Evolutionary conservation across 305 asterid species (phyloP).

Genomic region (Fraxinus sp.): DNA sequence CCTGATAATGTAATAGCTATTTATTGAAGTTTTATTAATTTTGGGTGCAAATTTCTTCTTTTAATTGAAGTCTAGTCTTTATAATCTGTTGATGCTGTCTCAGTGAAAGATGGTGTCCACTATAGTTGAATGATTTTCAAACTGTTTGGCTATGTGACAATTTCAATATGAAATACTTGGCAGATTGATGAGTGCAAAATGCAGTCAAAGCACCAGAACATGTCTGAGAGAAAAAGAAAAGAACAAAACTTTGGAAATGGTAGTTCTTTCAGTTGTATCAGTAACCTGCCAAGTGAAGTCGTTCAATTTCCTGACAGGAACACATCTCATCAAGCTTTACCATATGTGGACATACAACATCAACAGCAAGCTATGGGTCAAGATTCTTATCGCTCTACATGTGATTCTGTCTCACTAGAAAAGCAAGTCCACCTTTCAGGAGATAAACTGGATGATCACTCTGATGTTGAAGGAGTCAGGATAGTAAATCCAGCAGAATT

Average conservation of each 20-base stretch:
- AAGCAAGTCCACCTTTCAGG: constrained; percentile 30
- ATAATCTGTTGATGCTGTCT: constrained; percentile 3
- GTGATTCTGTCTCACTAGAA: constrained; percentile 29
- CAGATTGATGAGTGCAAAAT: constrained; percentile 42
- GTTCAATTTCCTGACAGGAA: constrained; percentile 36
- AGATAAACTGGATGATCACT: constrained; percentile 26
- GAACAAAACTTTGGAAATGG: constrained; percentile 35
- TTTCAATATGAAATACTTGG: constrained; percentile 20
- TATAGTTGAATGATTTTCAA: constrained; percentile 1
- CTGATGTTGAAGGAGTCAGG: constrained; percentile 40
- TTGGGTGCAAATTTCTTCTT: neutral
- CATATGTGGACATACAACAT: constrained; percentile 37
- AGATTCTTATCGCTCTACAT: constrained; percentile 34
- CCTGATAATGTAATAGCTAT: neutral
- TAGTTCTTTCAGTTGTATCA: constrained; percentile 27
- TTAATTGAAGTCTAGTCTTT: neutral
- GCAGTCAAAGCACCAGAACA: constrained; percentile 41
- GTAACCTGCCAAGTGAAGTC: constrained; percentile 32
- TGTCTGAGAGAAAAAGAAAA: constrained; percentile 31
- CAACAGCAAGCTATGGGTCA: constrained; percentile 26
- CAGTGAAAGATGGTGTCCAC: neutral
- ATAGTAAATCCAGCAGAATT: constrained; percentile 34
- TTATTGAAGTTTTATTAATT: neutral
- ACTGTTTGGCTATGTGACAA: constrained; percentile 6
- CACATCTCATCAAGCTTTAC: constrained; percentile 34